Conservation (phyloP, 495 filamentous ascomycete genomes). For the Aspergillus avenaceus region DNA sequence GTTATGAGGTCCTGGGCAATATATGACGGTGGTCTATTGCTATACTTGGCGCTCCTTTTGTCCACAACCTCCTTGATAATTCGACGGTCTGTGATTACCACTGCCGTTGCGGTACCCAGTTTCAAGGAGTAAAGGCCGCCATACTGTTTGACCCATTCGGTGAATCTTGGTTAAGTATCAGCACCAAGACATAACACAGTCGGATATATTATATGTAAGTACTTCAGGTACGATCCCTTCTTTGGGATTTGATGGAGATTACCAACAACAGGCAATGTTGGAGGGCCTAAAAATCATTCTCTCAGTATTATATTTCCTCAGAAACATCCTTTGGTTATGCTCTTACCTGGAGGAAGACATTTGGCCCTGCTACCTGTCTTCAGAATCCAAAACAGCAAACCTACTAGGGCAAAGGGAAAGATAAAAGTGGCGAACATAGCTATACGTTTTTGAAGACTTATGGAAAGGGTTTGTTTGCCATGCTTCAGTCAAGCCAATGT, state of each 20-base stretch:
- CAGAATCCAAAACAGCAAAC: neutral
- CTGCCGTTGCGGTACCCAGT: slow-evolving; percentile 26
- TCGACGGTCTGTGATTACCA: slow-evolving; percentile 35
- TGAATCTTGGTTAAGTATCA: slow-evolving; percentile 22
- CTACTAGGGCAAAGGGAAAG: neutral
- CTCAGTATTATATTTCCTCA: no score
- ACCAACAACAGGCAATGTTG: slow-evolving; percentile 36
- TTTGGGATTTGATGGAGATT: slow-evolving; percentile 37
- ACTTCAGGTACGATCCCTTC: slow-evolving; percentile 26
- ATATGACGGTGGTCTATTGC: slow-evolving; percentile 39
- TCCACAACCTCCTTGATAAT: slow-evolving; percentile 42
- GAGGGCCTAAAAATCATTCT: slow-evolving; percentile 23
- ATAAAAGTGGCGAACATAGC: no score
- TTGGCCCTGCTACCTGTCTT: neutral
- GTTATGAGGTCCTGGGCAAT: slow-evolving; percentile 39
- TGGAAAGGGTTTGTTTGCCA: no score
- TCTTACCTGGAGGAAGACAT: slow-evolving; percentile 1
- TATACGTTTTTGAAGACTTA: no score
- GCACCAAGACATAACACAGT: neutral
- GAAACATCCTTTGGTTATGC: neutral
- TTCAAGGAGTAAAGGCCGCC: slow-evolving; percentile 44
- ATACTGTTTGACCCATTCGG: slow-evolving; percentile 41
- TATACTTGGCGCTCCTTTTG: slow-evolving; percentile 38
- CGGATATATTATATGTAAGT: neutral
- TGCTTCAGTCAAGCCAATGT: no score